Base-by-base conservation (phyloP, 768 basidiomycete genomes). In the Infundibulicybe gibba region DNA sequence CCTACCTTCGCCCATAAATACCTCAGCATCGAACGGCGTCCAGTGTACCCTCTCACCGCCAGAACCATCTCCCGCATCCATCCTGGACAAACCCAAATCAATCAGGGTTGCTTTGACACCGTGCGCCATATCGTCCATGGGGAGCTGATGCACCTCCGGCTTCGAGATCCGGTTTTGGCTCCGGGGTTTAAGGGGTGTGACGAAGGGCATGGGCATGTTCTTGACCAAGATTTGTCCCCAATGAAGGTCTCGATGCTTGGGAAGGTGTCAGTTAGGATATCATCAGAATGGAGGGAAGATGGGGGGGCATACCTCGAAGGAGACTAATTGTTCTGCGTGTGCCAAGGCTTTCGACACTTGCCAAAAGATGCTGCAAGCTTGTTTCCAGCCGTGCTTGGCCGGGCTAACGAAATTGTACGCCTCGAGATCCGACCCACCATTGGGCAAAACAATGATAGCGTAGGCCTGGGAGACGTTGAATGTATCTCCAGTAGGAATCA, bases 171-270 rank as follows among this genome's bases (percentile, higher is more conserved):
- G 55, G 49, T 68, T 72, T 56, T 69, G 49, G 46, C 66, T 61
- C 41, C 71, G 40, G 6, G 61, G 49, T 54, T 71, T 63, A 14
- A 76, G 60, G 13, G 62, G 62, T 51, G 55, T 53, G 32, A 54
- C 37, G 14, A 30, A 49, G 12, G 52, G 51, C 44, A 55, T 51
- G 17, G 75, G 65, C 3, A 76, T 48, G 49, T 75, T 72, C 58
- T 84, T 83, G 41, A 98, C 81, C 6, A 99, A 76, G 42, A 99
- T 88, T 63, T 99, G 97, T 16, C 97, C 97, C 81, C 91, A 92
- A 57, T 99, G 97, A n/a, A 99, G 80, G 64, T 99, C 97, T 30
- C 97, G 92, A 66, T 99, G 97, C 95, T 99, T 58, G 41, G 45
- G 41, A 44, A 17, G 40, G 10, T 31, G 35, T 34, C n/a, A 25